Conservation (phyloP, 208 protist species). For the Leptomonas seymouri region DNA sequence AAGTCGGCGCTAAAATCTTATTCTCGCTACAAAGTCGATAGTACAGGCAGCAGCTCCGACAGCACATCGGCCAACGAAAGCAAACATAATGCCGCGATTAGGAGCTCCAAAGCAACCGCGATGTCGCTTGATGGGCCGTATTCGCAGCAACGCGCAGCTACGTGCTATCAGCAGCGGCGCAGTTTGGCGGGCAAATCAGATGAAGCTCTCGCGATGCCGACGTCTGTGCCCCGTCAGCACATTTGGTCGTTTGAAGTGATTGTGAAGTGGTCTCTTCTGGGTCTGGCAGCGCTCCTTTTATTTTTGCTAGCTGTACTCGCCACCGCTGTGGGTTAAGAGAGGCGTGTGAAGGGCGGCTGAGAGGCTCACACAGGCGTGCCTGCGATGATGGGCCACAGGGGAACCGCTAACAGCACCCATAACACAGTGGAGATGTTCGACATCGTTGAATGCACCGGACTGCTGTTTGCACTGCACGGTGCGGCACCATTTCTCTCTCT, state of each 20-base stretch:
- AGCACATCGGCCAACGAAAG: background rate
- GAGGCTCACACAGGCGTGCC: background rate
- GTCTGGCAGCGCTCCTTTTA: constrained; percentile 12
- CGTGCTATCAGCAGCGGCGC: constrained; percentile 3
- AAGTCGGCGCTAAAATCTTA: constrained; percentile 29
- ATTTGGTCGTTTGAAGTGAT: constrained; percentile 4
- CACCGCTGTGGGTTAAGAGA: constrained; percentile 7
- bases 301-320: constrained; percentile 11
- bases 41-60: background rate
- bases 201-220: background rate
- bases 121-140: background rate
- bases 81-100: background rate
- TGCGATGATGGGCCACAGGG: too few species aligned
- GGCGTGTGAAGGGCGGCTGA: background rate
- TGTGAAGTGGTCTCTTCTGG: constrained; percentile 29
- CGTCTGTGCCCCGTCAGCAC: background rate
- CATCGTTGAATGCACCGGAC: too few species aligned
- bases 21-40: constrained; percentile 22
- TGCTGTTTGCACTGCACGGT: background rate
- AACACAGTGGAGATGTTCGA: too few species aligned
- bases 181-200: background rate
- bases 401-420: too few species aligned
- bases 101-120: too few species aligned
- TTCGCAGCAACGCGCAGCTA: background rate
- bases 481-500: background rate